A percentile compares a stretch with the other conserved stretches of the same genome.
These are phyloP conservation scores for Scutellaria baicalensis DNA, from an alignment of 257 asterid genomes.

Conservation along the genomic window DNA sequence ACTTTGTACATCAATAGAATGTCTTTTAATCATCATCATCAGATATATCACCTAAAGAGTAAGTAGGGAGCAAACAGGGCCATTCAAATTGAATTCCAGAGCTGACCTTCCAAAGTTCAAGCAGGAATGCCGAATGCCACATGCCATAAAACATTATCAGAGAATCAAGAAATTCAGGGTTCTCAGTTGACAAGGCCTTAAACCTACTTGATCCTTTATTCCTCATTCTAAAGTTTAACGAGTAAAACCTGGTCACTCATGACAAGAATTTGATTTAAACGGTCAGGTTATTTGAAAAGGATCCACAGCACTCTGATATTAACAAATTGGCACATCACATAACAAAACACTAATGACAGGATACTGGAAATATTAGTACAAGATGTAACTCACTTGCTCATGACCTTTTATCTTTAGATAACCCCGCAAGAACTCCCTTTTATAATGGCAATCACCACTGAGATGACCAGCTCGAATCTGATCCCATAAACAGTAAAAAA, in stretches of 20 bases:
- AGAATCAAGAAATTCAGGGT: neutral
- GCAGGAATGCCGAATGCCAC: neutral
- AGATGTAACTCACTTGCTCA: slow-evolving; percentile 50
- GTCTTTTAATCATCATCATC: neutral
- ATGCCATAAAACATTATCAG: neutral
- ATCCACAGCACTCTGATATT: neutral
- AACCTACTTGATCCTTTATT: neutral
- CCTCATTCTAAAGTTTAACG: neutral
- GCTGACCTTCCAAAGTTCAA: neutral
- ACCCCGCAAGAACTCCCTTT: slow-evolving; percentile 81
- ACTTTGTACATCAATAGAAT: neutral
- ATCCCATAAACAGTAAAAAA: neutral
- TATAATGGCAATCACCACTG: slow-evolving; percentile 86
- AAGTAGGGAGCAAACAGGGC: neutral
- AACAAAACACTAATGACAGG: neutral
- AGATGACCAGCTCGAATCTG: slow-evolving; percentile 92
- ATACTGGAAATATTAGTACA: neutral
- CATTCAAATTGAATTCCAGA: neutral
- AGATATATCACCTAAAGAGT: neutral
- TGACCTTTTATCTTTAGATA: slow-evolving; percentile 57
- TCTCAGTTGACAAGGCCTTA: neutral
- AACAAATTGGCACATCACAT: neutral
- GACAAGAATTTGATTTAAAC: neutral
- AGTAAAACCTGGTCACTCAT: neutral
- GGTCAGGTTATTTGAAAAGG: neutral